Evolutionary conservation across 148 eudicot genomes (phyloP).

Genomic region (Camellia granthamiana): DNA sequence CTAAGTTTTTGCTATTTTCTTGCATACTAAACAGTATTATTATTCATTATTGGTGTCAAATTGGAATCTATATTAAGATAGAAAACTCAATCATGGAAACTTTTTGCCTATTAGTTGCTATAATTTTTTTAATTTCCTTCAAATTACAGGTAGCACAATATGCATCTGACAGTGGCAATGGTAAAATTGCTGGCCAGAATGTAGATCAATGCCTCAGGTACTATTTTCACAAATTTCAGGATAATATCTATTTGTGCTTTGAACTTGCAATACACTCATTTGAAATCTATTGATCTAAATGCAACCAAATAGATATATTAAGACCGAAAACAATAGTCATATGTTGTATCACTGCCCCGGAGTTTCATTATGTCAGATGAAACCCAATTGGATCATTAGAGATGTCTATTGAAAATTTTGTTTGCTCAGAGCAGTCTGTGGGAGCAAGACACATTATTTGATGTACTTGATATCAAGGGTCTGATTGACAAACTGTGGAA

Average conservation of each 20-base stretch:
- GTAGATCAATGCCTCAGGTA: constrained; percentile 93
- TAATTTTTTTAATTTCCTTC: not conserved
- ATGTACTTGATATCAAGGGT: too few species aligned
- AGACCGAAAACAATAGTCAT: too few species aligned
- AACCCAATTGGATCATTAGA: too few species aligned
- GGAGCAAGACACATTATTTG: too few species aligned
- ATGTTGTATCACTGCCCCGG: too few species aligned
- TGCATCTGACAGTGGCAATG: constrained; percentile 72
- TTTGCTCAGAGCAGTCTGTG: too few species aligned
- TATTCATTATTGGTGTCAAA: not conserved
- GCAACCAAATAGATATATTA: not conserved
- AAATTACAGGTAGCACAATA: constrained; percentile 82
- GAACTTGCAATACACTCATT: not conserved
- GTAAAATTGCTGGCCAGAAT: constrained; percentile 58
- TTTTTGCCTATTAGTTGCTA: not conserved
- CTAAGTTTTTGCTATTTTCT: not conserved
- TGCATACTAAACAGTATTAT: not conserved
- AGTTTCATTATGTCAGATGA: too few species aligned
- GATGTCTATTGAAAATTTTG: too few species aligned
- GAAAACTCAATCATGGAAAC: not conserved
- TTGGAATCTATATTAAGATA: not conserved
- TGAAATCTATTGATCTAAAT: not conserved
- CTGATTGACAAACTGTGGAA: too few species aligned
- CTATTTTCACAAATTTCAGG: not conserved
- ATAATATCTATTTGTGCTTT: not conserved